These are phyloP conservation scores for Lepidium africanum DNA, from an alignment of 345 rosid species.

Conservation along the genomic window DNA sequence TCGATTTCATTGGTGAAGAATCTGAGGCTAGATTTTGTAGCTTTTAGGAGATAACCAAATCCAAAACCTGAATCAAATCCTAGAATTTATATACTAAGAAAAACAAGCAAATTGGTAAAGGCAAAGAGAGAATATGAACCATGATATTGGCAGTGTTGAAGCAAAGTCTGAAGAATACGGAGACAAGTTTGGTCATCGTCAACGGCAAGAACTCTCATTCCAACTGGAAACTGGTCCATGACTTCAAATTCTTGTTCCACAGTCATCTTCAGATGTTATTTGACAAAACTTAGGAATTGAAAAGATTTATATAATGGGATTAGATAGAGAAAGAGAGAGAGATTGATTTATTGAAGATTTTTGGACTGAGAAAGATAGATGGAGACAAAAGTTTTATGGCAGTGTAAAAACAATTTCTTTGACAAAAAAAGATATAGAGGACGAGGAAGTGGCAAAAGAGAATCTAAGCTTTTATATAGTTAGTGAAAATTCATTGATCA, in stretches of 20 bases:
- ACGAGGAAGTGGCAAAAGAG: conserved; percentile 21
- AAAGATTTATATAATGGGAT: not conserved
- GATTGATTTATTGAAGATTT: not conserved
- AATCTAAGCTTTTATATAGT: conserved; percentile 29
- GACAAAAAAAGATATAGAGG: not conserved
- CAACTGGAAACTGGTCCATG: conserved; percentile 57
- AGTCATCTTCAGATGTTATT: conserved; percentile 32
- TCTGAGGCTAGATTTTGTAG: conserved; percentile 11
- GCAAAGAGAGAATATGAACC: conserved; percentile 27
- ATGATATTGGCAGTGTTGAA: conserved; percentile 57
- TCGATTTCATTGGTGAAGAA: not conserved
- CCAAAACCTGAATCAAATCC: not conserved
- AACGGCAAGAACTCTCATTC: conserved; percentile 77
- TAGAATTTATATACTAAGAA: not conserved
- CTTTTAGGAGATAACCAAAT: not conserved
- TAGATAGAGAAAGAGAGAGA: not conserved
- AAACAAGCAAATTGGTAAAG: not conserved
- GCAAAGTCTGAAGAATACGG: conserved; percentile 45
- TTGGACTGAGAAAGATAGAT: conserved; percentile 1
- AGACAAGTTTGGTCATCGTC: conserved; percentile 79
- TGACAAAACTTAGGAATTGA: conserved; percentile 1
- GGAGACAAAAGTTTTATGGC: not conserved
- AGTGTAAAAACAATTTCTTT: not conserved
- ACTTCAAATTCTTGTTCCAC: conserved; percentile 37
- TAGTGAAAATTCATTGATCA: not conserved